These are phyloP conservation scores for Colletotrichum chrysophilum DNA, from an alignment of 2,329 filamentous ascomycete genomes.

Conservation along the genomic window DNA sequence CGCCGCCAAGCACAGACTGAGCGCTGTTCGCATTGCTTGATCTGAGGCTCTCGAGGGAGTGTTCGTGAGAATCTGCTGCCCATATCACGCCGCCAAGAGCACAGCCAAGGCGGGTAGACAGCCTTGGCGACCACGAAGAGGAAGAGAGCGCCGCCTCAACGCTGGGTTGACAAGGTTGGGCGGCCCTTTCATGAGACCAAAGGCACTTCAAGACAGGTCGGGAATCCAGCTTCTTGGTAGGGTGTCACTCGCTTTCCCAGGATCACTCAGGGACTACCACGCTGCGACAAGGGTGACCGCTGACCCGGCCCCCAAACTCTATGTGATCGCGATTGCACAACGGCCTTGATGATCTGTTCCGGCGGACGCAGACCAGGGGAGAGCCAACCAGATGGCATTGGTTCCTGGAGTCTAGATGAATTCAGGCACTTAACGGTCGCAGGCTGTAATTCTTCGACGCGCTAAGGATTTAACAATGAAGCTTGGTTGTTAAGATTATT, in stretches of 20 bases:
- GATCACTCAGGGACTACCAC: neutral
- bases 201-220: slow-evolving; percentile 1
- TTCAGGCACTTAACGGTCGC: neutral
- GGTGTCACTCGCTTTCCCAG: neutral
- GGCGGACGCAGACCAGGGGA: neutral
- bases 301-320: neutral
- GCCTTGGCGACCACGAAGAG: neutral
- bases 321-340: neutral
- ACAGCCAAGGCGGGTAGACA: neutral
- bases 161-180: neutral
- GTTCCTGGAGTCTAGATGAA: neutral
- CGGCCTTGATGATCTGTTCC: neutral
- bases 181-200: neutral
- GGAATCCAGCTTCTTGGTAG: neutral
- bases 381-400: neutral
- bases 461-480: neutral
- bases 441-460: neutral
- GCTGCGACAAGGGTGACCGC: neutral
- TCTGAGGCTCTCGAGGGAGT: neutral
- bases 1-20: neutral
- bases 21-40: neutral
- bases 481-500: neutral
- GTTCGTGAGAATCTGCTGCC: neutral
- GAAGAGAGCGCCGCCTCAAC: neutral
- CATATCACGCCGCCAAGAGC: neutral